Evolutionary conservation across 176 grass and related monocot genomes (phyloP).

Genomic region (Sorghum bicolor): DNA sequence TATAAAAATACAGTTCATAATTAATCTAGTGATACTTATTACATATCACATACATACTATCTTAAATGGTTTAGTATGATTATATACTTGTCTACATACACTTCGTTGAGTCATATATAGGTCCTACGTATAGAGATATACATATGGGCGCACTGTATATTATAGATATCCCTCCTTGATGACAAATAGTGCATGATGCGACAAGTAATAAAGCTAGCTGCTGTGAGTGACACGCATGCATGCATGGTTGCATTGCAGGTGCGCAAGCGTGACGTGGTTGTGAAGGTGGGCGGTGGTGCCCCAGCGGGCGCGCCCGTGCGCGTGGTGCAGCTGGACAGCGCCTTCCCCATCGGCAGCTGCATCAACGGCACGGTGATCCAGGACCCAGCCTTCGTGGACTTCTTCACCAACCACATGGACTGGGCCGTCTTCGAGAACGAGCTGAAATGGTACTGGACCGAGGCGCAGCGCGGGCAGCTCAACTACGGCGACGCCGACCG

Average conservation of each 20-base stretch:
- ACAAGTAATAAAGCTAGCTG: too few species aligned
- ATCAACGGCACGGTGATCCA: slow-evolving; percentile 6
- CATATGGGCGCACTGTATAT: too few species aligned
- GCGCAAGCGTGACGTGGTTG: slow-evolving; percentile 47
- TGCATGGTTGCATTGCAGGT: slow-evolving; percentile 8
- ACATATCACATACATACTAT: too few species aligned
- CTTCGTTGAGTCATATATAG: too few species aligned
- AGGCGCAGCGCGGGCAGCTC: slow-evolving; percentile 45
- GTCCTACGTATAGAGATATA: too few species aligned
- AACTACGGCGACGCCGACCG: slow-evolving; percentile 39
- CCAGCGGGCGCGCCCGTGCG: not conserved
- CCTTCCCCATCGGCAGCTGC: not conserved
- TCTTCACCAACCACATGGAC: slow-evolving; percentile 28
- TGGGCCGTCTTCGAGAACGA: slow-evolving; percentile 65
- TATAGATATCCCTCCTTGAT: too few species aligned
- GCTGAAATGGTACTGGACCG: slow-evolving; percentile 83
- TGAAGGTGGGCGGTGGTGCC: not conserved
- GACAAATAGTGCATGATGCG: too few species aligned
- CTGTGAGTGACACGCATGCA: too few species aligned
- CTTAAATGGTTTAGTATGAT: too few species aligned
- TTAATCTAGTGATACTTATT: too few species aligned
- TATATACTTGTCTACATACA: too few species aligned
- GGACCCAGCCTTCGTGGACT: not conserved
- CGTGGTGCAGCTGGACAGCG: slow-evolving; percentile 15
- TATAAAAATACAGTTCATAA: too few species aligned